Percentiles rank a stretch among this genome's conserved stretches.
phyloP scores from a whole-genome alignment of 164 flowering plant genomes.

The Taxillus chinensis region DNA sequence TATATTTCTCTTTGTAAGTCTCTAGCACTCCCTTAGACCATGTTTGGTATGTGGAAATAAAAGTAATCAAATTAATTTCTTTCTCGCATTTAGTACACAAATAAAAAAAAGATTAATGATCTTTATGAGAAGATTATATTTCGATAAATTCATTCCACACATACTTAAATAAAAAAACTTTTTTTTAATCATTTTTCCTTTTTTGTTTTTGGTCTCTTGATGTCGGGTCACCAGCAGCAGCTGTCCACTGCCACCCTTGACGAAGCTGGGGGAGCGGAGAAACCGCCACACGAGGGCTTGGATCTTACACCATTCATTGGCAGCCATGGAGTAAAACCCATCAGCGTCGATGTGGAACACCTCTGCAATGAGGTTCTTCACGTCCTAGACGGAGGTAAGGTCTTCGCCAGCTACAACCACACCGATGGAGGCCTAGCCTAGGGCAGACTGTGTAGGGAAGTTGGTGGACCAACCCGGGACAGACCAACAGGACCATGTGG shows the following conservation, averaged over 20 bases:
- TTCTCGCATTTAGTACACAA: too few species aligned
- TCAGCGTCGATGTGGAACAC: slow-evolving; percentile 55
- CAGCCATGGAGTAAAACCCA: slow-evolving; percentile 45
- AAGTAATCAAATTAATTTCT: too few species aligned
- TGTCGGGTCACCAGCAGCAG: slow-evolving; percentile 70
- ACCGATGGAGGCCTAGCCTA: slow-evolving; percentile 48
- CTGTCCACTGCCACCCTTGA: slow-evolving; percentile 49
- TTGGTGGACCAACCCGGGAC: slow-evolving; percentile 23
- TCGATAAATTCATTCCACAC: too few species aligned
- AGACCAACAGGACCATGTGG: slow-evolving; percentile 32
- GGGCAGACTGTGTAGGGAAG: slow-evolving; percentile 57
- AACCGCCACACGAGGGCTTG: slow-evolving; percentile 87
- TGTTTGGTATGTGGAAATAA: too few species aligned
- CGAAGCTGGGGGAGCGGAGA: slow-evolving; percentile 66
- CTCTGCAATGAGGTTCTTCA: slow-evolving; percentile 70
- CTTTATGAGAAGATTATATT: too few species aligned
- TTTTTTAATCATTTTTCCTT: too few species aligned
- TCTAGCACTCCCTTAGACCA: too few species aligned
- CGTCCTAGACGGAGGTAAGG: slow-evolving; percentile 73
- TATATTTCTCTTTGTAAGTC: too few species aligned
- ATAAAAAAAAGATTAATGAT: too few species aligned
- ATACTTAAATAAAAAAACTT: too few species aligned
- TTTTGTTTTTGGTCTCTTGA: too few species aligned
- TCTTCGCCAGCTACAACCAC: slow-evolving; percentile 79
- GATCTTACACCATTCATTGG: slow-evolving; percentile 56